Base-by-base conservation (phyloP, 2,329 filamentous ascomycete genomes). In the Aspergillus puulaauensis region DNA sequence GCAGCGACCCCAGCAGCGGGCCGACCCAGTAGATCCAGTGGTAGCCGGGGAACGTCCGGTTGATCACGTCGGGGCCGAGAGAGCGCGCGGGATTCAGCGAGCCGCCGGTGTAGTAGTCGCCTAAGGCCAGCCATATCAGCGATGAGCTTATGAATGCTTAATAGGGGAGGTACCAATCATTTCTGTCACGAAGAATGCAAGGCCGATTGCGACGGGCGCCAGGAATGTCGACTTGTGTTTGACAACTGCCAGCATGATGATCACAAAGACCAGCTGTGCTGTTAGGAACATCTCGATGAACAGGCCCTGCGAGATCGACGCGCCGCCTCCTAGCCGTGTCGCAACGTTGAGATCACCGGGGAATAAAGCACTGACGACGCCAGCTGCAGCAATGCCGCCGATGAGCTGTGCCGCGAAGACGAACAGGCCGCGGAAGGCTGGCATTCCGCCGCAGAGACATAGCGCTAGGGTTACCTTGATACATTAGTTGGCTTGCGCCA, bases 221-320 rank as follows among this genome's bases (percentile, higher is more conserved):
- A 91, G 75, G 68, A 82, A 90, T 0, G 89, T 91, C 2, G 85
- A 84, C 45, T 86, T 86, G 71, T 91, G 88, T 75, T 91, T 91
- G 70, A 90, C 87, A 4, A 85, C 84, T 0, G 87, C 88, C 45
- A 90, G 79, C 83, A 90, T 88, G 70, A 86, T 83, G 31, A 89
- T 83, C 3, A 86, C 82, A 53, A 89, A 77, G 7, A 88, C 81
- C 9, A 90, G 77, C 67, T 87, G 80, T 0, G 84, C 77, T 0
- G 86, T 89, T 39, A 88, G 77, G 65, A 89, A 86, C 75, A 86
- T 82, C 71, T 89, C 87, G 48, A 89, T 81, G 67, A 89, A 88
- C 41, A 89, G 75, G 6, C 86, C 87, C 58, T 85, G 85, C 0
- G 77, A 77, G 9, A 80, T 75, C 57, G 75, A 82, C 4, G 82